Conservation (phyloP, 2,329 filamentous ascomycete genomes). For the Epichloe coenophiala region DNA sequence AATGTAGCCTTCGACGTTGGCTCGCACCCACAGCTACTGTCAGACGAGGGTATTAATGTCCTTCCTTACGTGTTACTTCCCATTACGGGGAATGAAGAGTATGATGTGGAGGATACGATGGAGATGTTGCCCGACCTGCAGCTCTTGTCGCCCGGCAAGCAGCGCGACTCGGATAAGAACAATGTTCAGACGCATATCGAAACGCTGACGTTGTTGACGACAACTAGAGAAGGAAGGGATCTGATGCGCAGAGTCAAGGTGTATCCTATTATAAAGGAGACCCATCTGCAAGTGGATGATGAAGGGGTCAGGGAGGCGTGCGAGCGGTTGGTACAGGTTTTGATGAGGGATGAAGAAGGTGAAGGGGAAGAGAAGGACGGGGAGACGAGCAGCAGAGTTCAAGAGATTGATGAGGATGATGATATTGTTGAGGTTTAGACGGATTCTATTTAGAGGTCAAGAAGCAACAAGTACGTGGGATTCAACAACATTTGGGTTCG, state of each 20-base stretch:
- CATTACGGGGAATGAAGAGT: conserved; percentile 78
- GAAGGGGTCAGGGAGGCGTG: conserved; percentile 73
- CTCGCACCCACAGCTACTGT: conserved; percentile 57
- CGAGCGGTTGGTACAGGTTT: conserved; percentile 77
- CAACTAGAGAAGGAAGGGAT: conserved; percentile 62
- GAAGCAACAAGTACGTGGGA: neutral
- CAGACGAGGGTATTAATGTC: conserved; percentile 61
- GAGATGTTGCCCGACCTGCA: conserved; percentile 85
- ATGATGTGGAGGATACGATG: conserved; percentile 71
- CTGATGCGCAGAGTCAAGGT: conserved; percentile 63
- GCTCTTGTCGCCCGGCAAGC: conserved; percentile 78
- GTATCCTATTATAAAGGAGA: conserved; percentile 80
- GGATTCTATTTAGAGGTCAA: neutral
- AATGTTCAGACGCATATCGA: conserved; percentile 84
- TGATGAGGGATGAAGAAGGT: conserved; percentile 63
- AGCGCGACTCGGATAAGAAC: conserved; percentile 60
- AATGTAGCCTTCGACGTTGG: conserved; percentile 77
- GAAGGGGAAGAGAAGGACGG: conserved; percentile 26
- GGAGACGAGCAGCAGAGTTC: conserved; percentile 19
- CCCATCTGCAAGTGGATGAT: conserved; percentile 64
- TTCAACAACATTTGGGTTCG: neutral
- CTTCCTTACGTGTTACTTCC: conserved; percentile 82
- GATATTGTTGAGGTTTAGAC: conserved; percentile 39
- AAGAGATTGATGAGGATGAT: conserved; percentile 38
- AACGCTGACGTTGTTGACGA: conserved; percentile 71